These are phyloP conservation scores for Vitis riparia DNA, from an alignment of 164 flowering plant genomes.

Conservation along the genomic window DNA sequence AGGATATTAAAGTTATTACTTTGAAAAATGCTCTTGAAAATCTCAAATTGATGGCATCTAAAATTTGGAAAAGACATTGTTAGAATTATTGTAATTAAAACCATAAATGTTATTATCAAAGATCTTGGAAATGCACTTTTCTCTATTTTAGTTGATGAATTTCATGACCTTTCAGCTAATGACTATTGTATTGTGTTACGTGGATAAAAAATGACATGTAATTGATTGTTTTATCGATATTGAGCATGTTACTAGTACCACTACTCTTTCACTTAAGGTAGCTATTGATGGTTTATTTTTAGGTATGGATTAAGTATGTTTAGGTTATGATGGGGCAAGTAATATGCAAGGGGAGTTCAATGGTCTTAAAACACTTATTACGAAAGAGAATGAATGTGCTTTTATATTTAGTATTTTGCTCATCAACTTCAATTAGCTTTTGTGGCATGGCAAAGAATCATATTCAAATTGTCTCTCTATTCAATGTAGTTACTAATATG, in stretches of 20 bases:
- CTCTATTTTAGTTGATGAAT: too few species aligned
- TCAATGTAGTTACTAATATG: conserved; percentile 3
- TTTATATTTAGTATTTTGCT: conserved; percentile 9
- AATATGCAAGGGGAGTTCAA: too few species aligned
- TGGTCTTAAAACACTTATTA: conserved; percentile 6
- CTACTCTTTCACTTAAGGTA: not conserved
- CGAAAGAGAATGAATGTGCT: conserved; percentile 9
- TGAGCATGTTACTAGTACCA: too few species aligned
- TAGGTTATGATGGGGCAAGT: not conserved
- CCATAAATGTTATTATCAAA: not conserved
- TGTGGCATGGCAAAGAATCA: conserved; percentile 7
- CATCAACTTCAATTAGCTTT: conserved; percentile 7
- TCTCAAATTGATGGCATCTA: not conserved
- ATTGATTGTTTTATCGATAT: not conserved
- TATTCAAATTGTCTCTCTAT: not conserved
- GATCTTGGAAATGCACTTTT: not conserved
- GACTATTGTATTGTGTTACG: not conserved
- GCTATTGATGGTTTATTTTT: not conserved
- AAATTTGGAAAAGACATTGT: not conserved
- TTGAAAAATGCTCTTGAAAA: conserved; percentile 4
- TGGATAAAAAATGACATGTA: not conserved
- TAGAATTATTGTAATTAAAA: not conserved
- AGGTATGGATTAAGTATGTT: too few species aligned
- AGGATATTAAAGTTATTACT: not conserved
- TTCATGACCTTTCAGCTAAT: not conserved